Evolutionary conservation across 495 filamentous ascomycete species (phyloP).

Genomic region (Podospora pseudoanserina): DNA sequence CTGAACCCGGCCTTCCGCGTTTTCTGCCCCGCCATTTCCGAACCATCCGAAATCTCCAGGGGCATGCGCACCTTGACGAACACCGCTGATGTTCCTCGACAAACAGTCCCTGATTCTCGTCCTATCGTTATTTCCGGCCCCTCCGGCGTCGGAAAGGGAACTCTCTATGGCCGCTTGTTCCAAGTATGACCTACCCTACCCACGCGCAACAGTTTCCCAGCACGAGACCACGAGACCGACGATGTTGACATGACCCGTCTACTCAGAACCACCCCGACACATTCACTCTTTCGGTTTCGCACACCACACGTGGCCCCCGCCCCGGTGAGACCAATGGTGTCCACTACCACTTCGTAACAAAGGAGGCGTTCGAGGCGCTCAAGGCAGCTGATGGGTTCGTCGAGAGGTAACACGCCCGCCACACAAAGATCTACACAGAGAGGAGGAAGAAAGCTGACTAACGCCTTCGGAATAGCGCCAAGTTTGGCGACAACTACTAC

Average conservation of each 20-base stretch:
- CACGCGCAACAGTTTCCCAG: background rate
- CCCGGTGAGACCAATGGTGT: slow-evolving; percentile 69
- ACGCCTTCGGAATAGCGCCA: slow-evolving; percentile 48
- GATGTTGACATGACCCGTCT: slow-evolving; percentile 16
- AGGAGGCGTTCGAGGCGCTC: slow-evolving; percentile 65
- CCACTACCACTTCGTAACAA: slow-evolving; percentile 77
- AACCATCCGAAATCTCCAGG: background rate
- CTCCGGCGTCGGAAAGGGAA: slow-evolving; percentile 83
- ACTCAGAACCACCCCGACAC: slow-evolving; percentile 55
- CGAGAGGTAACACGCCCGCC: slow-evolving; percentile 44
- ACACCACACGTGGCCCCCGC: slow-evolving; percentile 79
- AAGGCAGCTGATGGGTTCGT: slow-evolving; percentile 73
- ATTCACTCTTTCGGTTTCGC: slow-evolving; percentile 80
- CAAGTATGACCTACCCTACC: slow-evolving; percentile 19
- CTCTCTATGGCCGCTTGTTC: slow-evolving; percentile 70
- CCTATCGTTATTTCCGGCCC: slow-evolving; percentile 88
- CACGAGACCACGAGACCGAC: slow-evolving; percentile 36
- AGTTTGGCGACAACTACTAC: slow-evolving; percentile 85
- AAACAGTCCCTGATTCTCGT: slow-evolving; percentile 31
- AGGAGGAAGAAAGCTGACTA: background rate
- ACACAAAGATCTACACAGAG: background rate
- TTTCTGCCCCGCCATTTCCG: background rate
- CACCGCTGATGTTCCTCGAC: background rate
- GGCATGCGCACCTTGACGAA: slow-evolving; percentile 6
- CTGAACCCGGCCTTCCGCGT: background rate